phyloP scores from a whole-genome alignment of 371 early-diverging fungal species.

The Rhizopus delemar region DNA sequence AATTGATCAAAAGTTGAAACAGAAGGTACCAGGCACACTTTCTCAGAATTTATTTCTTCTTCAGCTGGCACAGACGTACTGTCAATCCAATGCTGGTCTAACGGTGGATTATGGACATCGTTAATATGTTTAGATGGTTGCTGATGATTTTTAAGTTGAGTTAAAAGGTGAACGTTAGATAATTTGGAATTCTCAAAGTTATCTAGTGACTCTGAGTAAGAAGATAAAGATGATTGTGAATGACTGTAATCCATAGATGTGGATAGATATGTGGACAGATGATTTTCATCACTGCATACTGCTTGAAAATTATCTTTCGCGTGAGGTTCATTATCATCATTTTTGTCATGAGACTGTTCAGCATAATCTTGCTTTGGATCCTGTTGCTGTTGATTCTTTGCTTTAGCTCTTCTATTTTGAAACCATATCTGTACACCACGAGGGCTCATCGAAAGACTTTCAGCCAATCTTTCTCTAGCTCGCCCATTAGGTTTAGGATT shows the following conservation, averaged over 20 bases:
- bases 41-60: background rate
- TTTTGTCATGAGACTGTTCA: constrained; percentile 1
- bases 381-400: constrained; percentile 16
- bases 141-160: no score
- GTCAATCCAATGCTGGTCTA: no score
- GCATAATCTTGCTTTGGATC: background rate
- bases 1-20: background rate
- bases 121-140: no score
- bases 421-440: constrained; percentile 96
- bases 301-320: background rate
- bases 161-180: background rate
- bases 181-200: background rate
- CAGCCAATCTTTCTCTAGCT: constrained; percentile 65
- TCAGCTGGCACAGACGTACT: background rate
- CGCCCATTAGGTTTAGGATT: constrained; percentile 72
- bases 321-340: background rate
- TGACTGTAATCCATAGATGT: background rate
- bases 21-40: background rate
- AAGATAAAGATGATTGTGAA: constrained; percentile 1
- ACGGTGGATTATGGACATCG: no score
- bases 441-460: constrained; percentile 78
- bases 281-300: background rate
- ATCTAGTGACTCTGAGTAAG: background rate
- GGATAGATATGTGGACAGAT: background rate
- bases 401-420: constrained; percentile 94